Evolutionary conservation across 371 early-diverging fungal genomes (phyloP).

Genomic region (Rhizopus stolonifer): DNA sequence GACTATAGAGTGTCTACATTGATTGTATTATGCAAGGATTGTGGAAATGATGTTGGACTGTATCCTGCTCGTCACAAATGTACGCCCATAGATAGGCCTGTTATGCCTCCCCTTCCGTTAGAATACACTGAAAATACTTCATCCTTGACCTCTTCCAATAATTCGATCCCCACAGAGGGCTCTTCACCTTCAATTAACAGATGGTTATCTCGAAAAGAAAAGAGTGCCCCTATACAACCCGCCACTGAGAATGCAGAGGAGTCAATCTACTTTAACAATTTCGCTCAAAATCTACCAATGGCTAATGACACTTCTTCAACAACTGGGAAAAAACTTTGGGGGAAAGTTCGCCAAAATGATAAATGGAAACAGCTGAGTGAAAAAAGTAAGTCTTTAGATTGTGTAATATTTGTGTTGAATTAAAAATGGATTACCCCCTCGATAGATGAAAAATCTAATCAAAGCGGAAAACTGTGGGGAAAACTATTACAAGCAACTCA

Average conservation of each 20-base stretch:
- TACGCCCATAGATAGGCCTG: conserved; percentile 41
- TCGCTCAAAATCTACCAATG: conserved; percentile 40
- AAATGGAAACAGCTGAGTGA: conserved; percentile 49
- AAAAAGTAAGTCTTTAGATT: conserved; percentile 26
- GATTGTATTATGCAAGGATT: conserved; percentile 66
- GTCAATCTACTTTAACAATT: conserved; percentile 45
- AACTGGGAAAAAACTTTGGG: conserved; percentile 45
- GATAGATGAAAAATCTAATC: conserved; percentile 35
- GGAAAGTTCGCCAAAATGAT: conserved; percentile 47
- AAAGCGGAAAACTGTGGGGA: conserved; percentile 50
- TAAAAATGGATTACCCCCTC: conserved; percentile 1
- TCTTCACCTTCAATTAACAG: conserved; percentile 5
- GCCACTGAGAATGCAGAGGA: conserved; percentile 30
- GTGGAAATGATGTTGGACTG: conserved; percentile 66
- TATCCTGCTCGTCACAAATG: conserved; percentile 72
- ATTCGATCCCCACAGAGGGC: conserved; percentile 2
- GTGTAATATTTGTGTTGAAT: too few species aligned
- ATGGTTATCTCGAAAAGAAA: conserved; percentile 22
- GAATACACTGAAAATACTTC: conserved; percentile 18
- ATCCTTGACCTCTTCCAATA: conserved; percentile 12
- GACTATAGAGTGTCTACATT: conserved; percentile 70
- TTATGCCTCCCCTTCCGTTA: conserved; percentile 35
- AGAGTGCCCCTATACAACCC: not conserved
- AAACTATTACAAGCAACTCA: conserved; percentile 58
- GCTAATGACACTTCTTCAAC: not conserved